These are phyloP conservation scores for Dioszegia aurantiaca DNA, from an alignment of 768 basidiomycete species.

Conservation along the genomic window DNA sequence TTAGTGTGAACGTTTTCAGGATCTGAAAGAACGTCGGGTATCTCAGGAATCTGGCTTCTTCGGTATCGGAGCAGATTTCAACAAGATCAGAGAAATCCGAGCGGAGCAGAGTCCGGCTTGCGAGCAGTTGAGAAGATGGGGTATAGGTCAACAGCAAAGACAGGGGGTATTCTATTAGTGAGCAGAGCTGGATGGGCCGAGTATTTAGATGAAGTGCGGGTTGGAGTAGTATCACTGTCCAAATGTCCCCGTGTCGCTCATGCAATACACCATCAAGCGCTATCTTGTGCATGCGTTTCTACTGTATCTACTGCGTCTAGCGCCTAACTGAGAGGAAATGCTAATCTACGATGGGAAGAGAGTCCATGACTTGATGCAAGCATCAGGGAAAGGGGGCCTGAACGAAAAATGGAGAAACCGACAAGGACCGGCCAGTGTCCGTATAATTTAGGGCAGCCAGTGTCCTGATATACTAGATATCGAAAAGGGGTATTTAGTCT, in stretches of 20 bases:
- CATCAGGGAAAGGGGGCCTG: too few relatives aligned
- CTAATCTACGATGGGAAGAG: too few relatives aligned
- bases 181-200: neutral
- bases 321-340: too few relatives aligned
- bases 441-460: slow-evolving; percentile 5
- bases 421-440: slow-evolving; percentile 1
- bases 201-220: neutral
- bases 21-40: slow-evolving; percentile 66
- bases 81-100: slow-evolving; percentile 73
- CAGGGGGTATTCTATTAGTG: slow-evolving; percentile 6
- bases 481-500: slow-evolving; percentile 13
- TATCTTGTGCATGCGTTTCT: neutral
- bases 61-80: slow-evolving; percentile 88
- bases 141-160: slow-evolving; percentile 19
- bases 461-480: slow-evolving; percentile 1
- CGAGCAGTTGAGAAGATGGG: slow-evolving; percentile 54
- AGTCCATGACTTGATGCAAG: too few relatives aligned
- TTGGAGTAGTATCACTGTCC: neutral
- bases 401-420: neutral
- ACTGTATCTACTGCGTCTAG: too few relatives aligned
- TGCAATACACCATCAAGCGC: neutral
- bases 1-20: slow-evolving; percentile 67
- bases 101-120: slow-evolving; percentile 71
- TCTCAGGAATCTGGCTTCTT: slow-evolving; percentile 81
- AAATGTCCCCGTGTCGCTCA: neutral